A percentile compares a stretch with the other conserved stretches of the same genome.
phyloP scores from a whole-genome alignment of 2,329 filamentous ascomycete genomes.

The Colletotrichum sojae region DNA sequence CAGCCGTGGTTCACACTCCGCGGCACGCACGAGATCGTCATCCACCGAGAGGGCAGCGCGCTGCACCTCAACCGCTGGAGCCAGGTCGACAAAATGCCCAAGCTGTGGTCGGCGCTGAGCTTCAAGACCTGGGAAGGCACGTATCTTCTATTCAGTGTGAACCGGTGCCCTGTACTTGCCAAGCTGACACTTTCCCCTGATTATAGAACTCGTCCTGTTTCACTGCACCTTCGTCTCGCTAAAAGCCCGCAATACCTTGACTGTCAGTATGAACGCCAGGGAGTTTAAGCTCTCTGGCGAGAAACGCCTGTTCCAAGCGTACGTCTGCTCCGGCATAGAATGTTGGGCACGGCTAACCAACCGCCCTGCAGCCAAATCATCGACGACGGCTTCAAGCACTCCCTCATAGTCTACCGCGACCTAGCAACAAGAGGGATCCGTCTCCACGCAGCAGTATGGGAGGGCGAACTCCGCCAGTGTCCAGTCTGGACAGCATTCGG shows the following conservation, averaged over 20 bases:
- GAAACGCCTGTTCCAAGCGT: slow-evolving; percentile 70
- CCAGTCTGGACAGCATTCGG: slow-evolving; percentile 77
- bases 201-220: slow-evolving; percentile 70
- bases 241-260: slow-evolving; percentile 65
- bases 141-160: slow-evolving; percentile 29
- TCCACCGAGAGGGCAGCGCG: slow-evolving; percentile 63
- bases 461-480: slow-evolving; percentile 67
- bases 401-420: slow-evolving; percentile 69
- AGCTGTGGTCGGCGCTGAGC: slow-evolving; percentile 68
- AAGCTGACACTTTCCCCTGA: not conserved
- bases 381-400: slow-evolving; percentile 69
- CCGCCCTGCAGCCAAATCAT: slow-evolving; percentile 62
- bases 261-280: slow-evolving; percentile 57
- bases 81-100: slow-evolving; percentile 56
- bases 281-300: slow-evolving; percentile 66
- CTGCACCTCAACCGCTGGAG: slow-evolving; percentile 69
- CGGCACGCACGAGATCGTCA: slow-evolving; percentile 69
- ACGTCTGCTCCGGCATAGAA: slow-evolving; percentile 26
- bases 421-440: slow-evolving; percentile 61
- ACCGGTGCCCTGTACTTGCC: no score
- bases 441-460: slow-evolving; percentile 69
- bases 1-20: slow-evolving; percentile 62
- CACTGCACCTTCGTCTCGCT: slow-evolving; percentile 71
- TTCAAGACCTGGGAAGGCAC: slow-evolving; percentile 74
- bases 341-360: no score